A percentile compares a stretch with the other conserved stretches of the same genome.
phyloP scores from a whole-genome alignment of 1,139 yeast genomes.

The Lodderomyces margitis region DNA sequence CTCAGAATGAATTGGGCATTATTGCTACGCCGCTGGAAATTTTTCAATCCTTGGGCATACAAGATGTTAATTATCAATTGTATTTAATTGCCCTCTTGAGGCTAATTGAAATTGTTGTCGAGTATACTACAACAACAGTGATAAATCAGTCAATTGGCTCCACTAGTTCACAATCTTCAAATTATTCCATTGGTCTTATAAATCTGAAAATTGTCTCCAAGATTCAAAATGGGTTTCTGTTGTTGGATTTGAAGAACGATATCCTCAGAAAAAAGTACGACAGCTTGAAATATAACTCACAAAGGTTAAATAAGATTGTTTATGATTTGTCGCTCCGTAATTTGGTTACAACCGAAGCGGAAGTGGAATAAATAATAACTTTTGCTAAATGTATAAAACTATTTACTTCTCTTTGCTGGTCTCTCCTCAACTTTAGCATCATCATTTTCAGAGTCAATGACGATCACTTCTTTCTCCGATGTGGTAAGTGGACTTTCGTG shows the following conservation, averaged over 20 bases:
- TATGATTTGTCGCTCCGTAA: constrained; percentile 26
- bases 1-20: constrained; percentile 16
- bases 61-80: constrained; percentile 20
- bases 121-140: constrained; percentile 28
- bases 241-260: constrained; percentile 33
- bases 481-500: not conserved
- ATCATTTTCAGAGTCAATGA: constrained; percentile 1
- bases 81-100: constrained; percentile 26
- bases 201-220: constrained; percentile 27
- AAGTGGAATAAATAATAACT: constrained; percentile 11
- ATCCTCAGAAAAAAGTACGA: constrained; percentile 28
- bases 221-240: constrained; percentile 28
- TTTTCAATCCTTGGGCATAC: constrained; percentile 12
- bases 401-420: constrained; percentile 1
- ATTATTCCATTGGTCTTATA: constrained; percentile 23
- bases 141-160: constrained; percentile 23
- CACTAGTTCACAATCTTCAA: constrained; percentile 13
- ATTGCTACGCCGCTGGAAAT: constrained; percentile 22
- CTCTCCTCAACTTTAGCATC: constrained; percentile 2
- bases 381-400: no score
- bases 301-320: constrained; percentile 29
- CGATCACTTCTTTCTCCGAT: not conserved
- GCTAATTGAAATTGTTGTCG: constrained; percentile 26
- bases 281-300: constrained; percentile 30
- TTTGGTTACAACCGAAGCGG: constrained; percentile 18